Evolutionary conservation across 106 monocot species (phyloP).

Genomic region (Amphibolis antarctica): DNA sequence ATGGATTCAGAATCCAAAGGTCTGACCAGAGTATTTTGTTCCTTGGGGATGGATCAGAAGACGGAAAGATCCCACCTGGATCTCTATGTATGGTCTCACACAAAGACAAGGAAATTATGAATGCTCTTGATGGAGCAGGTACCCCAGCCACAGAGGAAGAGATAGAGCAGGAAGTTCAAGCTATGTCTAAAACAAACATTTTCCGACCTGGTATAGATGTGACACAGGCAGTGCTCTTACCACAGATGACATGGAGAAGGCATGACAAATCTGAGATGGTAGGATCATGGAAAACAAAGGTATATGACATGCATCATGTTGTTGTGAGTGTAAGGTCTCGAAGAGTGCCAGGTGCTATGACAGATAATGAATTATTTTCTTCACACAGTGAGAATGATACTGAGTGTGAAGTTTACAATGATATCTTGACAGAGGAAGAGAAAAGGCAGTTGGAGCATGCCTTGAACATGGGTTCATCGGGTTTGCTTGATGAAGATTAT

Average conservation of each 20-base stretch:
- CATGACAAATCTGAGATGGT: slow-evolving; percentile 75
- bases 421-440: slow-evolving; percentile 5
- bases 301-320: slow-evolving; percentile 90
- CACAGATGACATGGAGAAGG: slow-evolving; percentile 72
- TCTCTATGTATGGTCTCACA: slow-evolving; percentile 61
- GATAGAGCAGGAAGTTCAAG: slow-evolving; percentile 53
- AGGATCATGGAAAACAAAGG: slow-evolving; percentile 75
- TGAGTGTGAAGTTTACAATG: slow-evolving; percentile 35
- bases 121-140: slow-evolving; percentile 65
- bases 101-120: slow-evolving; percentile 71
- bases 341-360: slow-evolving; percentile 63
- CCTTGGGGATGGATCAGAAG: slow-evolving; percentile 70
- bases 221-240: slow-evolving; percentile 61
- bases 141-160: slow-evolving; percentile 45
- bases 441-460: slow-evolving; percentile 3
- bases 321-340: slow-evolving; percentile 82
- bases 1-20: slow-evolving; percentile 67
- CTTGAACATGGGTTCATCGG: neutral
- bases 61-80: slow-evolving; percentile 25
- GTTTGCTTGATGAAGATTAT: too few relatives aligned
- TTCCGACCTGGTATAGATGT: slow-evolving; percentile 84
- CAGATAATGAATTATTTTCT: slow-evolving; percentile 53
- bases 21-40: slow-evolving; percentile 73
- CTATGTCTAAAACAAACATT: slow-evolving; percentile 61
- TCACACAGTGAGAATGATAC: slow-evolving; percentile 49